Conservation (phyloP, 2,329 filamentous ascomycete species). For the Pseudogymnoascus verrucosus region DNA sequence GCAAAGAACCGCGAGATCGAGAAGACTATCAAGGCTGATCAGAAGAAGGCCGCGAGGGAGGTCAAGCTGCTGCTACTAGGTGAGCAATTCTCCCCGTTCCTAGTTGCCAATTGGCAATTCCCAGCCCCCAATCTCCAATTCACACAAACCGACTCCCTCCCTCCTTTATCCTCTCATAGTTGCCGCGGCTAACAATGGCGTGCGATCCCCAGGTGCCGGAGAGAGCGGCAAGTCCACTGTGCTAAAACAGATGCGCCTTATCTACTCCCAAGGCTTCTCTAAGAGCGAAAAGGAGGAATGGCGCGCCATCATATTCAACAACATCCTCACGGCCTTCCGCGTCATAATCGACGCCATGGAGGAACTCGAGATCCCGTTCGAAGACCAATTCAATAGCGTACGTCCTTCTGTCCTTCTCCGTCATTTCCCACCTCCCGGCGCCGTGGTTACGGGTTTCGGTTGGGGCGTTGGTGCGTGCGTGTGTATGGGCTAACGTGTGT, state of each 20-base stretch:
- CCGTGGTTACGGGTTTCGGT: slow-evolving; percentile 5
- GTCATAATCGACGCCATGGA: slow-evolving; percentile 87
- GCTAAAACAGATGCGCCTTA: slow-evolving; percentile 98
- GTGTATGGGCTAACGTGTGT: slow-evolving; percentile 1
- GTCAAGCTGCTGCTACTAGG: slow-evolving; percentile 91
- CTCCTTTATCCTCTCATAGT: not conserved
- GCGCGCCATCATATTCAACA: slow-evolving; percentile 92
- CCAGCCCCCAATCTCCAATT: not conserved
- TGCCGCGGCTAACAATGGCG: slow-evolving; percentile 12
- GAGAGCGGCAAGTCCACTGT: slow-evolving; percentile 96
- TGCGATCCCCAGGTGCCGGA: slow-evolving; percentile 63
- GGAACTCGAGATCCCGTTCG: slow-evolving; percentile 71
- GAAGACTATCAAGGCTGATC: slow-evolving; percentile 74
- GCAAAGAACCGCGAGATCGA: slow-evolving; percentile 72
- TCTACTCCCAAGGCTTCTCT: slow-evolving; percentile 87
- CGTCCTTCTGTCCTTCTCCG: slow-evolving; percentile 24
- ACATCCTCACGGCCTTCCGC: slow-evolving; percentile 86
- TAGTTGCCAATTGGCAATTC: not conserved
- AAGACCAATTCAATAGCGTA: slow-evolving; percentile 72
- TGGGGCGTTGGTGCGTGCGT: slow-evolving; percentile 11
- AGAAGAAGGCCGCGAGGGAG: slow-evolving; percentile 76
- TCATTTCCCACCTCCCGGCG: not conserved
- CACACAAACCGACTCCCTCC: not conserved
- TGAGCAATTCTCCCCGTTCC: slow-evolving; percentile 38
- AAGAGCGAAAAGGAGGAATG: slow-evolving; percentile 86